Base-by-base conservation (phyloP, 148 eudicot species). In the Rhododendron kiyosumense region DNA sequence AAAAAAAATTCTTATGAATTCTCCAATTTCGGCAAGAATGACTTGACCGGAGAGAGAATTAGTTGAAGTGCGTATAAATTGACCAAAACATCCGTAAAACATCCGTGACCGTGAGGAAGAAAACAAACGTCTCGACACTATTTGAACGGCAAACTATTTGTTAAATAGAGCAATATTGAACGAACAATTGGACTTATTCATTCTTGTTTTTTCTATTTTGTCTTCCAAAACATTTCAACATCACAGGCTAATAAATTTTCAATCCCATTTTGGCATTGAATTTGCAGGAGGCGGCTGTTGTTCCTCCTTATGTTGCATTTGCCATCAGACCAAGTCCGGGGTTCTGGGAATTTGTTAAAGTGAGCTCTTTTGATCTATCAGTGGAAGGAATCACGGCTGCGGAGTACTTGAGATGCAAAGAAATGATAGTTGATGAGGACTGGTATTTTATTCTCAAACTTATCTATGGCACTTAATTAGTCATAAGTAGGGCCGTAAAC, bases 251-350 rank as follows among this genome's bases (percentile, higher is more conserved):
- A 46, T n/a, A n/a, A 9, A 2, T 24, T 24, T 4, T 8, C 22
- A n/a, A n/a, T 65, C 73, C 13, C 32, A 26, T 65, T n/a, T 65
- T 0, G 71, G 28, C 15, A 20, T 28, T 49, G 18, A 84, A 51
- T 84, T 74, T 89, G 78, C 91, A 96, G 99, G 99, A 96, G 90
- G 99, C 99, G 63, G 97, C 96, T 18, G 95, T 96, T 61, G 92
- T 95, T 87, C 99, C 98, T 49, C 99, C 99, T 3, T 65, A 91
- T 83, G 87, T 95, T 48, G 97, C 98, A 46, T 95, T 96, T 80
- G 97, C 99, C 11, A 89, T 93, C 9, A 94, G 99, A 81, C 97
- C 95, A 7, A 94, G 86, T 84, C 99, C 99, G 1, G 99, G 99
- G 30, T 92, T 90, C 80, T 94, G 98, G 97, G 98, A 96, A 88